Base-by-base conservation (phyloP, 257 asterid genomes). In the Craterostigma plantagineum region DNA sequence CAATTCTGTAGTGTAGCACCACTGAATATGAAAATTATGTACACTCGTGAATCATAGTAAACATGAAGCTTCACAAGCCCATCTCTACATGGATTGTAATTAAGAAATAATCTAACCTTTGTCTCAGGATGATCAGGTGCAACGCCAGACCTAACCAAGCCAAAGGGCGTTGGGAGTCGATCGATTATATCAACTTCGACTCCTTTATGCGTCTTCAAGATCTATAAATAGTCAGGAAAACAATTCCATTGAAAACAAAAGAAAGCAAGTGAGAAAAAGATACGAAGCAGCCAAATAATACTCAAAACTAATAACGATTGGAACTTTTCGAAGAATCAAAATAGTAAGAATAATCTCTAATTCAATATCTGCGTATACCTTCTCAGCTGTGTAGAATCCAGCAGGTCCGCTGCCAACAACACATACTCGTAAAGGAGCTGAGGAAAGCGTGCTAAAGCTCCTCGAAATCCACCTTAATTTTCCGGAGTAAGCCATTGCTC, bases 71-170 rank as follows among this genome's bases (percentile, higher is more conserved):
- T 16, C 11, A 10, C 7, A 17, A 14, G 7, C 17, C 14, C 6
- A 44, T 10, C 33, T 16, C 13, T 14, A 16, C 12, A 8, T n/a
- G 12, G 18, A 36, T 38, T 43, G 50, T 7, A 4, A n/a, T n/a
- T n/a, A n/a, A n/a, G n/a, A n/a, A n/a, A n/a, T n/a, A 37, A 16
- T 3, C 16, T 7, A 5, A 78, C 98, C 98, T 83, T 90, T 5
- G 98, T 90, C 55, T 90, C 98, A 4, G 84, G 92, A 65, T 90
- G 98, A 61, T 90, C 98, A 53, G 98, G 98, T 39, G 95, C 95
- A 16, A 79, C 95, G 10, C 95, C 98, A 1, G 93, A 76, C 17
- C 95, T 87, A 35, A 90, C 95, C 48, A 90, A 71, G 34, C 98
- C 98, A 68, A 66, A 83, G 4, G 98, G 98, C 16, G 91, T 82